Evolutionary conservation across 805 yeast species (phyloP).

Genomic region (Huiozyma sinensis): DNA sequence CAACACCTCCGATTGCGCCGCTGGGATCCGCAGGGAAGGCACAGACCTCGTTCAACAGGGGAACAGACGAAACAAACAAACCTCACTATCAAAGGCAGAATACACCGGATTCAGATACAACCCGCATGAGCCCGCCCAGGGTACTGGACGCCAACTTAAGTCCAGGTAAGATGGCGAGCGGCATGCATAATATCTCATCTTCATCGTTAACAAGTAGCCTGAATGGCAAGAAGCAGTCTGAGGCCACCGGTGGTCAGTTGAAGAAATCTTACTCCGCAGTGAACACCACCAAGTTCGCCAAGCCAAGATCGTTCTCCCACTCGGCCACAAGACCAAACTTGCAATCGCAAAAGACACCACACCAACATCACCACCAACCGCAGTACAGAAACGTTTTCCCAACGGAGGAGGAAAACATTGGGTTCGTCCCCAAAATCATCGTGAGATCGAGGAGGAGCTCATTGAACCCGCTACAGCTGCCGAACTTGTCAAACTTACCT

Average conservation of each 20-base stretch:
- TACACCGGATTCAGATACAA: neutral
- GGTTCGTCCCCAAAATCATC: constrained; percentile 28
- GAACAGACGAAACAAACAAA: too few species aligned
- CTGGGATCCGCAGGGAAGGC: neutral
- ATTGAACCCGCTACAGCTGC: constrained; percentile 8
- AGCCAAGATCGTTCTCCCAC: constrained; percentile 26
- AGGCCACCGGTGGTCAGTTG: neutral
- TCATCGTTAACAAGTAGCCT: neutral
- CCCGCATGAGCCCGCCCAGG: neutral
- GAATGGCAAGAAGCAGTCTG: neutral
- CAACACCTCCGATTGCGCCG: neutral
- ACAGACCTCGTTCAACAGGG: neutral
- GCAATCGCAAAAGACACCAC: neutral
- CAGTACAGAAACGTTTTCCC: constrained; percentile 1
- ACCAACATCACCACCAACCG: neutral
- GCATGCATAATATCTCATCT: neutral
- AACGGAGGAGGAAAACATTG: constrained; percentile 24
- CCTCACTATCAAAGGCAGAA: neutral
- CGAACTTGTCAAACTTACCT: neutral
- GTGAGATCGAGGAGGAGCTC: constrained; percentile 28
- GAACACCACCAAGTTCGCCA: constrained; percentile 7
- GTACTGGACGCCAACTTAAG: neutral
- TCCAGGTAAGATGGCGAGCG: neutral
- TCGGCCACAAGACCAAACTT: constrained; percentile 13
- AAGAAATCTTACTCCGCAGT: constrained; percentile 1